A percentile compares a stretch with the other conserved stretches of the same genome.
Conservation (phyloP, 495 filamentous ascomycete species). For the Trichoderma gamsii region DNA sequence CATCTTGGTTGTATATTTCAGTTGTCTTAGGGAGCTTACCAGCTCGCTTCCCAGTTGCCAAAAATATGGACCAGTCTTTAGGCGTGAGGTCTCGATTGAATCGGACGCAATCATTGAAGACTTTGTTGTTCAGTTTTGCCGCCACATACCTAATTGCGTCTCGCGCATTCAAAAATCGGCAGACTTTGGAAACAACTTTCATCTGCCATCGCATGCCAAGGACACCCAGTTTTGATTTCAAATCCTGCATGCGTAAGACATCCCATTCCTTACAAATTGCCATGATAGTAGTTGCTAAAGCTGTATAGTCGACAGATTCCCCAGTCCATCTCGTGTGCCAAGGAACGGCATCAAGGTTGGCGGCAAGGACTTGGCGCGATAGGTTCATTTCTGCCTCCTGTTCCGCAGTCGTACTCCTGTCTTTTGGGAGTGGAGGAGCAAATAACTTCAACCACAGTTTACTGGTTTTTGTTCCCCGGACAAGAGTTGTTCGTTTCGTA, state of each 20-base stretch:
- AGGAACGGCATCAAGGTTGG: constrained; percentile 38
- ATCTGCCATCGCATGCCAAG: constrained; percentile 56
- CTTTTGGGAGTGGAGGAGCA: constrained; percentile 34
- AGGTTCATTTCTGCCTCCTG: constrained; percentile 28
- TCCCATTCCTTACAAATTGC: constrained; percentile 44
- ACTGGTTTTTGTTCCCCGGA: constrained; percentile 61
- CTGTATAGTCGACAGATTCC: constrained; percentile 45
- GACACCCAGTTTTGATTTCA: constrained; percentile 56
- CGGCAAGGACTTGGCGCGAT: constrained; percentile 30
- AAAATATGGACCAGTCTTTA: constrained; percentile 56
- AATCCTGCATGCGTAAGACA: constrained; percentile 48
- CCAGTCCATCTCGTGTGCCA: constrained; percentile 47
- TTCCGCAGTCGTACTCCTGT: constrained; percentile 27
- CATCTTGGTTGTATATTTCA: not conserved
- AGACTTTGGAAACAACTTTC: constrained; percentile 59
- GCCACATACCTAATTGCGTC: constrained; percentile 64
- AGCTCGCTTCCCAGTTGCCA: constrained; percentile 33
- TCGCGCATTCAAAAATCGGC: constrained; percentile 61
- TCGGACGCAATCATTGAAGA: constrained; percentile 60
- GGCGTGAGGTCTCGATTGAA: constrained; percentile 66
- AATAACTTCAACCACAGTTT: constrained; percentile 59
- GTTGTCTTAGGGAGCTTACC: not conserved
- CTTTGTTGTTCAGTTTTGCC: constrained; percentile 45
- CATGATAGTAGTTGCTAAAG: constrained; percentile 40
- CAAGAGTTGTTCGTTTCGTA: constrained; percentile 65